A percentile compares a stretch with the other conserved stretches of the same genome.
Conservation (phyloP, 176 grass and related monocot genomes). For the Triticum aestivum region IWGSC_CS_RefSeq_v2.1 NC_057796.1:465826721-465827220, state of each 20-base stretch:
- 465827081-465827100: background rate
- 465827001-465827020: background rate
- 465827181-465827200: conserved; percentile 30
- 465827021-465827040: background rate
- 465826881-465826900: background rate
- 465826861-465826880: background rate
- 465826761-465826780: conserved; percentile 1
- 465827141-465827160: background rate
- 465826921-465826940: background rate
- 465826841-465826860: background rate
- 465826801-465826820: conserved; percentile 11
- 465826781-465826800: conserved; percentile 48
- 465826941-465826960: conserved; percentile 11
- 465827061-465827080: background rate
- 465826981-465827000: background rate
- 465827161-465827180: conserved; percentile 29
- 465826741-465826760: too few species aligned
- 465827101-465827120: background rate
- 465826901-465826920: background rate
- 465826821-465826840: background rate
- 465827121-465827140: conserved; percentile 2
- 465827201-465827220: background rate
- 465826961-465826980: background rate
- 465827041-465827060: background rate
- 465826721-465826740: too few species aligned